Evolutionary conservation across 345 rosid genomes (phyloP), one percentile per base, ranked within the genome.

Genomic region (Nephelium lappaceum): DNA sequence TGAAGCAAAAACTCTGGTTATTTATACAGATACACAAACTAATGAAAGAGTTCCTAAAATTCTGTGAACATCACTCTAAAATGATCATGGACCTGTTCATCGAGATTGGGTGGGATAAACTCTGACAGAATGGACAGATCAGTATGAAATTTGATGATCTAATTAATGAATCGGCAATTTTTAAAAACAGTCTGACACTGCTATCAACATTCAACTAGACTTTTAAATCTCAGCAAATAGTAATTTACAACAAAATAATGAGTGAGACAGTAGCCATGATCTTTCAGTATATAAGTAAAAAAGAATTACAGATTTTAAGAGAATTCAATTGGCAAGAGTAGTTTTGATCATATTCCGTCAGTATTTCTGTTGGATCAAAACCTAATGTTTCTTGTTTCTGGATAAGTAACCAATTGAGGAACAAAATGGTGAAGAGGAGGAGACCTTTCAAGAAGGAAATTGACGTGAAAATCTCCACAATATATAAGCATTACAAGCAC

Each of bases 401-500:
- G 65, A 49, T 38, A 36, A 51, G 53, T 53, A 76, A 67, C 39
- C 41, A 67, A 51, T 23, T 53, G 65, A 76, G 51, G 58, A 66
- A 74, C 27, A 42, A 76, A 36, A 38, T 55, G 55, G 73, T 53
- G 69, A 64, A 24, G 25, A 53, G 18, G 64, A 51, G 71, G 9
- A 76, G 38, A 66, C 61, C 70, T 65, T 60, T 72, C 67, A 51
- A 57, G 67, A 79, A 67, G 24, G 57, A 71, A 38, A 72, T 41
- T 67, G 60, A 73, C 18, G 57, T 53, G 73, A 73, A 51, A 72
- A 79, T 67, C 81, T 79, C 63, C 73, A 41, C 51, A 53, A 67
- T 55, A 71, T 67, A 67, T 64, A 72, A 43, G 38, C 69, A 79
- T 41, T 67, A 67, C 16, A 76, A 39, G 47, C 36, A 64, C 36